Percentiles rank a stretch among this genome's conserved stretches.
Evolutionary conservation across 164 flowering plant species (phyloP).

Genomic region (Vitis rotundifolia): DNA sequence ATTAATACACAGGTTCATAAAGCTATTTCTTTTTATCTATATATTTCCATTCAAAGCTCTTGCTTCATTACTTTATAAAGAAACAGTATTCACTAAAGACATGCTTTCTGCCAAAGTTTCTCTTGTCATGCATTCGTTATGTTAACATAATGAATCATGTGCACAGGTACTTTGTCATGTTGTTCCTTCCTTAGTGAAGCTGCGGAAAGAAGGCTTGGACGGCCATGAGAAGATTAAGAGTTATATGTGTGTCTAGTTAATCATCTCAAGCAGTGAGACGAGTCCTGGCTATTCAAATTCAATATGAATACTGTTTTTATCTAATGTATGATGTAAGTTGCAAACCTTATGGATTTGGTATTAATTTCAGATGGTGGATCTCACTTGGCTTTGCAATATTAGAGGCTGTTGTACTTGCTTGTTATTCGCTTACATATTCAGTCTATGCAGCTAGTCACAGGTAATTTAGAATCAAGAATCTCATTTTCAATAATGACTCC

Average conservation of each 20-base stretch:
- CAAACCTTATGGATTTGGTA: conserved; percentile 12
- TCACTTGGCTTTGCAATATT: conserved; percentile 87
- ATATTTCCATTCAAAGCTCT: no score
- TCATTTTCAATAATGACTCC: not conserved
- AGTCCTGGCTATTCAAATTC: conserved; percentile 30
- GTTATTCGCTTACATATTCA: conserved; percentile 83
- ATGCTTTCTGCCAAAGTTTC: not conserved
- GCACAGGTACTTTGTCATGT: conserved; percentile 82
- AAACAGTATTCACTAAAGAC: not conserved
- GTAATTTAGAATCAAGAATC: conserved; percentile 29
- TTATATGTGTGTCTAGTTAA: conserved; percentile 91
- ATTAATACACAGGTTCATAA: no score
- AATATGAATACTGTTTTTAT: conserved; percentile 6
- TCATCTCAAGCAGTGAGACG: conserved; percentile 73
- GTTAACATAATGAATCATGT: conserved; percentile 5
- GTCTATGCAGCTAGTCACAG: conserved; percentile 78
- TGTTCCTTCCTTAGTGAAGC: conserved; percentile 90
- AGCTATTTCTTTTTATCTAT: no score
- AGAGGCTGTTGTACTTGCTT: conserved; percentile 70
- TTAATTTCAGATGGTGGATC: conserved; percentile 89
- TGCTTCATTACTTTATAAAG: no score
- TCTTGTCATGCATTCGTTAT: not conserved
- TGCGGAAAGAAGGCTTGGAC: conserved; percentile 98
- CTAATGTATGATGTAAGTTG: conserved; percentile 4
- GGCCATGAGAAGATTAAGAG: conserved; percentile 97